These are phyloP conservation scores for Saturnispora dispora DNA, from an alignment of 805 yeast species.

Conservation along the genomic window DNA sequence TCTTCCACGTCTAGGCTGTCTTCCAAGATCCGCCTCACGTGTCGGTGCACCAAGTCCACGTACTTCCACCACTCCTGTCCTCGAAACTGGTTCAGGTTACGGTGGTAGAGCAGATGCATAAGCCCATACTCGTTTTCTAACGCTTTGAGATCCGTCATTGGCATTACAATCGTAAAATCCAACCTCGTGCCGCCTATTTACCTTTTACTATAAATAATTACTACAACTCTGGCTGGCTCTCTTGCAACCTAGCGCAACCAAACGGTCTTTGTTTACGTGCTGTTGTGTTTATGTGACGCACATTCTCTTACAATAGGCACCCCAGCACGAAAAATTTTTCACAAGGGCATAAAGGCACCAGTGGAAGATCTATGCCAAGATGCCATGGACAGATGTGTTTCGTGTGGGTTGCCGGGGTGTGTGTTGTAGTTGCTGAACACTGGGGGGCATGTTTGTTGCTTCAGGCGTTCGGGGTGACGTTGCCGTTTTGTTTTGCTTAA, in stretches of 20 bases:
- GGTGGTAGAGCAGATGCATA: constrained; percentile 54
- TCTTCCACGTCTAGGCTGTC: neutral
- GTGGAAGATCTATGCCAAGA: neutral
- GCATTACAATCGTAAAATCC: neutral
- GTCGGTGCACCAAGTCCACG: constrained; percentile 54
- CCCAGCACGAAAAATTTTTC: neutral
- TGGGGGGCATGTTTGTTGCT: no score
- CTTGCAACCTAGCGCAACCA: neutral
- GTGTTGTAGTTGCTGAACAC: no score
- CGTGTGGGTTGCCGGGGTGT: no score
- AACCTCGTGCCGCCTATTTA: neutral
- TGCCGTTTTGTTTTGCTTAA: neutral
- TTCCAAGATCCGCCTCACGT: constrained; percentile 25
- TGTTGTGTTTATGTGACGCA: neutral
- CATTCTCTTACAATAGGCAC: neutral
- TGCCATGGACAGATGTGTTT: neutral
- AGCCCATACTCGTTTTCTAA: constrained; percentile 44
- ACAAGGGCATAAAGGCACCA: neutral
- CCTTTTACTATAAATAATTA: neutral
- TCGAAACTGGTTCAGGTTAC: constrained; percentile 72
- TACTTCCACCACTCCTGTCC: constrained; percentile 70
- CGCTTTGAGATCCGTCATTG: neutral
- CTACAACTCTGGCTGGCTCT: neutral
- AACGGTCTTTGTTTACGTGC: neutral
- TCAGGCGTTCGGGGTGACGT: neutral